Base-by-base conservation (phyloP, 768 basidiomycete species). In the Dendrothele bispora region DNA sequence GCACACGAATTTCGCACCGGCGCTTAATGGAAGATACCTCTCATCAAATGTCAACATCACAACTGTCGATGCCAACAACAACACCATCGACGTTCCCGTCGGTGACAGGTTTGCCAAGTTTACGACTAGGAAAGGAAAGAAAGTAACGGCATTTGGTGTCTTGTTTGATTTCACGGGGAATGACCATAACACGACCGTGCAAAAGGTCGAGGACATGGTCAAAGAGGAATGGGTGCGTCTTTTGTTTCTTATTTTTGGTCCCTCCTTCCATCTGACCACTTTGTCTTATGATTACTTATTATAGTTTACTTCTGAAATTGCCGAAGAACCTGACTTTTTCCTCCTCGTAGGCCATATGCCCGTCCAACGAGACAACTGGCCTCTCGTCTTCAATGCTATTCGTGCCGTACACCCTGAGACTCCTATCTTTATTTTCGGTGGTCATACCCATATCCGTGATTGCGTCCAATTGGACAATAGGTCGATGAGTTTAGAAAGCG, bases 1-100 rank as follows among this genome's bases (percentile, higher is more conserved):
- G 86, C 80, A 85, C 61, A 65, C 72, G 43, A 86, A 86, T 60
- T 87, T 91, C 56, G 82, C 69, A 3, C 84, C 82, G 3, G 67
- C 79, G 38, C 75, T 83, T 63, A 72, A 78, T 7, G 90, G 87
- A 5, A 75, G 83, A 37, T 94, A 92, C 63, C 68, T 97, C 39
- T 83, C 90, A 1, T 89, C 85, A 2, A 95, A 95, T 57, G 88
- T 82, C 46, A 89, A 95, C 67, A 89, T 95, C 60, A 92, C 91
- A 2, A 59, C 87, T 8, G 52, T 73, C 14, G 74, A 78, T 55
- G 56, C 65, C 27, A 48, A 68, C n/a, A 68, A 69, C 26, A 56
- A 70, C 27, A 58, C 62, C 3, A 64, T 69, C 24, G 71, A 53
- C 39, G 59, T 64, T 5, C 67, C 72, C 2, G 65, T 74, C 41